A percentile compares a stretch with the other conserved stretches of the same genome.
Conservation (phyloP, 2,329 filamentous ascomycete species). For the Talaromyces piceae region DNA sequence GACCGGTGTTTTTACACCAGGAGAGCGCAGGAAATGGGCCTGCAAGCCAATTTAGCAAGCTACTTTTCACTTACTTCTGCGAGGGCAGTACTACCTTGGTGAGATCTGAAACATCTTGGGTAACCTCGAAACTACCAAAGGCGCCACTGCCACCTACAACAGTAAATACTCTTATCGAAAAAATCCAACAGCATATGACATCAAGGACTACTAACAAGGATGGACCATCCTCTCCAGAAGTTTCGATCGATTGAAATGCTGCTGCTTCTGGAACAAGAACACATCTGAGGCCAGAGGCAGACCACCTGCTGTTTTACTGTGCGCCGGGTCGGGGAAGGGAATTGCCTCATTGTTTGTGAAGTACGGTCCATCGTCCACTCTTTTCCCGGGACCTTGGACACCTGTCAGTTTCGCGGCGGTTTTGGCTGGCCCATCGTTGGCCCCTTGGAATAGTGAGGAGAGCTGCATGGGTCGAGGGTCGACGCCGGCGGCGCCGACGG, state of each 20-base stretch:
- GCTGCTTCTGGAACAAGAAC: slow-evolving; percentile 49
- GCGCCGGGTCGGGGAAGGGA: slow-evolving; percentile 43
- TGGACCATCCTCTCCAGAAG: too few species aligned
- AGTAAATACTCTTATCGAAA: too few species aligned
- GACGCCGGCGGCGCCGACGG: slow-evolving; percentile 33
- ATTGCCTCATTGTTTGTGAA: slow-evolving; percentile 51
- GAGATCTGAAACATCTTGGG: too few species aligned
- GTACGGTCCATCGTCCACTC: slow-evolving; percentile 38
- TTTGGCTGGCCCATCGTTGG: slow-evolving; percentile 48
- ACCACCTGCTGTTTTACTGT: slow-evolving; percentile 49
- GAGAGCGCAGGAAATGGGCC: slow-evolving; percentile 33
- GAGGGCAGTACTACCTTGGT: too few species aligned
- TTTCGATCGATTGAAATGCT: slow-evolving; percentile 51
- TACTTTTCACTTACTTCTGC: too few species aligned
- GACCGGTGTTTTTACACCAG: slow-evolving; percentile 37
- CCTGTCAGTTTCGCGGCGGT: too few species aligned
- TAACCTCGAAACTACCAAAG: too few species aligned
- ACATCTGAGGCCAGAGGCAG: slow-evolving; percentile 45
- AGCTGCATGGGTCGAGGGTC: slow-evolving; percentile 30
- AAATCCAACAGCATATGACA: too few species aligned
- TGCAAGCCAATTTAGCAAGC: too few species aligned
- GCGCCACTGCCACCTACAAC: too few species aligned
- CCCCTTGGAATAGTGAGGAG: slow-evolving; percentile 27
- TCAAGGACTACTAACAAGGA: too few species aligned
- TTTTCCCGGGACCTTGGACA: too few species aligned